Evolutionary conservation across 352 stramenopile genomes (phyloP).

Genomic region (Globisporangium abappressorium): DNA sequence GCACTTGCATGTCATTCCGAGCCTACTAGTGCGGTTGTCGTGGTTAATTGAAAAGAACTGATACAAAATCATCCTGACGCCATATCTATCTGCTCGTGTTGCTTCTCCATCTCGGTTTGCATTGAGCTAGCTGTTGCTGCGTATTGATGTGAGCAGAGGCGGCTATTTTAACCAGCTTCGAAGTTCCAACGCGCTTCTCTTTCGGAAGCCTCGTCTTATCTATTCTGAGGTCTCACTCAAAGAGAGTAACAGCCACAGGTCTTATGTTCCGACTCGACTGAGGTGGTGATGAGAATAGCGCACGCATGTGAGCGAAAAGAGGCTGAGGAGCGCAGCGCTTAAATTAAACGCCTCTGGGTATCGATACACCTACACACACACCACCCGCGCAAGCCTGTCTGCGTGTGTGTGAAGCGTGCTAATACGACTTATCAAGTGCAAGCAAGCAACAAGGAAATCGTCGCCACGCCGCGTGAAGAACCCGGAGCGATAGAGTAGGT

Average conservation of each 20-base stretch:
- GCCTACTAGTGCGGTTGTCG: neutral
- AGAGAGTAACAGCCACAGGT: neutral
- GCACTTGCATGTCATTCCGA: neutral
- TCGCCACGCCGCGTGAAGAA: neutral
- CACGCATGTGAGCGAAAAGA: neutral
- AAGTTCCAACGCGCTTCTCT: neutral
- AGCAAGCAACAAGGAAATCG: conserved; percentile 3
- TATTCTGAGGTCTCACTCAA: conserved; percentile 4
- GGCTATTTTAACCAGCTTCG: neutral
- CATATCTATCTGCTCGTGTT: too few species aligned
- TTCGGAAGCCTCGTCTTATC: neutral
- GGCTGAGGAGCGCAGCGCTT: neutral
- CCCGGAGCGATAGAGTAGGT: neutral
- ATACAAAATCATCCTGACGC: neutral
- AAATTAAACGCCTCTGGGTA: neutral
- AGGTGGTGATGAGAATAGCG: neutral
- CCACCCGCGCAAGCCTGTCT: too few species aligned
- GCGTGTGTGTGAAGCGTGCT: neutral
- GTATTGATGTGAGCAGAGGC: neutral
- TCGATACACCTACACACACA: neutral
- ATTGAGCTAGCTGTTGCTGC: neutral
- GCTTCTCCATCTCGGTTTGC: too few species aligned
- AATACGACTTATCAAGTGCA: neutral
- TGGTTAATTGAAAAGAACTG: neutral
- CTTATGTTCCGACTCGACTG: neutral